Evolutionary conservation across 345 rosid genomes (phyloP).

Genomic region (Citrus sinensis): DVS_A1.0 CM039163.1:2906001-2906500

Average conservation of each 20-base stretch:
- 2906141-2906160: slow-evolving; percentile 42
- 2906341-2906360: slow-evolving; percentile 28
- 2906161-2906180: slow-evolving; percentile 12
- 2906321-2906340: slow-evolving; percentile 21
- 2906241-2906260: slow-evolving; percentile 20
- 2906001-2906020: slow-evolving; percentile 22
- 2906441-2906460: not conserved
- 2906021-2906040: not conserved
- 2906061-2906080: not conserved
- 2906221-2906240: not conserved
- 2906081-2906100: slow-evolving; percentile 14
- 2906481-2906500: not conserved
- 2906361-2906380: not conserved
- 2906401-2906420: slow-evolving; percentile 28
- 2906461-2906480: slow-evolving; percentile 1
- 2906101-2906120: not conserved
- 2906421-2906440: slow-evolving; percentile 43
- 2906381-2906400: not conserved
- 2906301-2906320: slow-evolving; percentile 44
- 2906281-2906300: slow-evolving; percentile 23
- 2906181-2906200: slow-evolving; percentile 28
- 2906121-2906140: slow-evolving; percentile 24
- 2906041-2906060: not conserved
- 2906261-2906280: slow-evolving; percentile 17
- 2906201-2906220: not conserved